Evolutionary conservation across 2,329 filamentous ascomycete species (phyloP), one percentile per base, ranked within the genome.

Genomic region (Pseudogymnoascus sp.): DNA sequence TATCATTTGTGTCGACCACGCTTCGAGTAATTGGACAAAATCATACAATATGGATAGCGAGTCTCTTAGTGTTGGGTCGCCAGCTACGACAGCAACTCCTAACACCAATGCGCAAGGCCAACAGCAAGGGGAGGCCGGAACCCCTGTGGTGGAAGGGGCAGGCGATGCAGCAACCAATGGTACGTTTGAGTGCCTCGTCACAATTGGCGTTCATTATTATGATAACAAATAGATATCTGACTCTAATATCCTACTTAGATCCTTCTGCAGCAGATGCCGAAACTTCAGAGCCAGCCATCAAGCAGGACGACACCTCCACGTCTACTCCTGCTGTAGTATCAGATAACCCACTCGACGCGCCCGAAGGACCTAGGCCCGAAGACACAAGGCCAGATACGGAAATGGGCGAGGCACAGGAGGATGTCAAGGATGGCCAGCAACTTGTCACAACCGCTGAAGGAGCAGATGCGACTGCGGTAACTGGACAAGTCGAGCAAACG

Each of bases 331-430:
- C 78, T 65, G 77, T 70, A 54, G 72, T 74, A 60, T 82, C 81
- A 36, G 86, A 88, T 70, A 88, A 86, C 70, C 83, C 85, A n/a
- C 78, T 87, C 67, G 86, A 91, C 77, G 85, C 86, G 61, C 85
- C 86, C 39, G 79, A 83, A 63, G 86, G 81, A 57, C 86, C 86
- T 36, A 81, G 81, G 63, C 79, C 81, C 58, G 84, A 89, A 68
- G 81, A 79, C 60, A 77, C 81, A 64, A 74, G 82, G 63, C 87
- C 88, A 67, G 90, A 94, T 70, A 88, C 92, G 71, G 90, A 92
- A 68, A 93, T 93, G 89, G 87, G 82, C 62, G 89, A 89, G 66
- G 84, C 77, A 63, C 65, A 78, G 47, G 76, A 79, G 50, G 78
- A 80, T n/a, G 72, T 76, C 16, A 83, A 85, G 66, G 76, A 76